These are phyloP conservation scores for Aspergillus sp. DNA, from an alignment of 2,329 filamentous ascomycete species.

Conservation along the genomic window DNA sequence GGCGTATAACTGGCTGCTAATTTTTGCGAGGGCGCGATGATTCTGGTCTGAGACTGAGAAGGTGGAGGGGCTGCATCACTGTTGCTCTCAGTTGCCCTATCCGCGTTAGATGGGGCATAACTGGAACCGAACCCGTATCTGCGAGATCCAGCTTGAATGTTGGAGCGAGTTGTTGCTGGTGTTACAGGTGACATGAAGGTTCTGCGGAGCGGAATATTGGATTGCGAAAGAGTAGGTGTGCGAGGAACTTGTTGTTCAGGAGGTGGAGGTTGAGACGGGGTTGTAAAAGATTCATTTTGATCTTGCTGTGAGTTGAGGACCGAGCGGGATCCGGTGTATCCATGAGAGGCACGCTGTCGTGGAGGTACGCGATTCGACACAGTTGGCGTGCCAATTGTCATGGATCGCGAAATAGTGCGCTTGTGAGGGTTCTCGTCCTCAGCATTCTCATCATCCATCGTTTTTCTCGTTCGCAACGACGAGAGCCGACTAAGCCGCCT, in stretches of 20 bases:
- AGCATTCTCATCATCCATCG: slow-evolving; percentile 31
- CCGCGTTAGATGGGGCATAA: slow-evolving; percentile 13
- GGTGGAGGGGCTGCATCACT: slow-evolving; percentile 13
- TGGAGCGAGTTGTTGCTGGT: slow-evolving; percentile 31
- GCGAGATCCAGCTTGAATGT: slow-evolving; percentile 39
- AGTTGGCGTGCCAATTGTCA: slow-evolving; percentile 31
- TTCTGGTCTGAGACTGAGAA: slow-evolving; percentile 25
- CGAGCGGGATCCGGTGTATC: slow-evolving; percentile 20
- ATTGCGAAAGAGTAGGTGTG: slow-evolving; percentile 26
- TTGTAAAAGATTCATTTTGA: slow-evolving; percentile 8
- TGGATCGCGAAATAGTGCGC: slow-evolving; percentile 38
- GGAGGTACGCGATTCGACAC: slow-evolving; percentile 23
- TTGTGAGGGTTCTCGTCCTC: slow-evolving; percentile 24
- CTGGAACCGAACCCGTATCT: slow-evolving; percentile 28
- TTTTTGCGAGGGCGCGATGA: slow-evolving; percentile 30
- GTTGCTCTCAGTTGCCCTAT: slow-evolving; percentile 15
- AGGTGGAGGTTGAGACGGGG: slow-evolving; percentile 15
- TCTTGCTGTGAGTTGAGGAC: slow-evolving; percentile 19
- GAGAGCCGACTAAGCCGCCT: slow-evolving; percentile 38
- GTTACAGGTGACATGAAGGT: slow-evolving; percentile 30
- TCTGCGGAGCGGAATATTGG: slow-evolving; percentile 33
- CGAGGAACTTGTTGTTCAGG: slow-evolving; percentile 18
- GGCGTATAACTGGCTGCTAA: slow-evolving; percentile 33
- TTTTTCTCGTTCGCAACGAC: slow-evolving; percentile 32
- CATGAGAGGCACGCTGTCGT: slow-evolving; percentile 29